Conservation (phyloP, 768 basidiomycete genomes). For the Nidularia pulvinata region DNA sequence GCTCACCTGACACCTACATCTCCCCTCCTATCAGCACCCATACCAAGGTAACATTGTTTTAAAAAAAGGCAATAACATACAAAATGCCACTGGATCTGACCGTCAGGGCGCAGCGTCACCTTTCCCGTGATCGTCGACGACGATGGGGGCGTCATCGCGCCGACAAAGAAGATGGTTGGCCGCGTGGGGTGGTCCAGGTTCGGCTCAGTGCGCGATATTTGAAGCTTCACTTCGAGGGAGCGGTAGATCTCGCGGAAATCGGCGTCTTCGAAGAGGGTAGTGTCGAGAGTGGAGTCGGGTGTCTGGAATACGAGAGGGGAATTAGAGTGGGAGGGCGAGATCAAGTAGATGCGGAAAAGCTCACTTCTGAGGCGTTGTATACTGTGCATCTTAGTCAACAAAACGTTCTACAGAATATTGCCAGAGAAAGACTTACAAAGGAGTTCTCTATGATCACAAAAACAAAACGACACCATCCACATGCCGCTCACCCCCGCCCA, state of each 20-base stretch:
- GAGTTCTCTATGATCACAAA: conserved; percentile 67
- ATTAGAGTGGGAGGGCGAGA: neutral
- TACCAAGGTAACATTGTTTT: neutral
- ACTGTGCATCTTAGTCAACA: conserved; percentile 20
- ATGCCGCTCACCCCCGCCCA: conserved; percentile 61
- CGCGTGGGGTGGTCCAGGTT: conserved; percentile 49
- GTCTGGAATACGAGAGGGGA: neutral
- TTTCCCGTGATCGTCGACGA: conserved; percentile 49
- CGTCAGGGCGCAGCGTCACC: conserved; percentile 56
- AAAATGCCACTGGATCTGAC: conserved; percentile 62
- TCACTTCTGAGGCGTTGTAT: conserved; percentile 42
- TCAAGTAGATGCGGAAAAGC: conserved; percentile 5
- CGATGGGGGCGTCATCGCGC: conserved; percentile 42
- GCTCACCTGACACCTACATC: conserved; percentile 48
- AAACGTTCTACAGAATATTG: too few relatives aligned
- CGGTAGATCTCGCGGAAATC: conserved; percentile 55
- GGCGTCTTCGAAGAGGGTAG: conserved; percentile 46
- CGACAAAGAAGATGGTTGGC: conserved; percentile 54
- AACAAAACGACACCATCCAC: conserved; percentile 69
- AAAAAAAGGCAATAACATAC: conserved; percentile 31
- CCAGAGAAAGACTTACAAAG: conserved; percentile 41
- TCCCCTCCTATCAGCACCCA: neutral
- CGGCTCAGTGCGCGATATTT: conserved; percentile 32
- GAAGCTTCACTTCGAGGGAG: conserved; percentile 43
- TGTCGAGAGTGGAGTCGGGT: conserved; percentile 26